Base-by-base conservation (phyloP, 2,329 filamentous ascomycete genomes). In the Xylariaceae sp. region DNA sequence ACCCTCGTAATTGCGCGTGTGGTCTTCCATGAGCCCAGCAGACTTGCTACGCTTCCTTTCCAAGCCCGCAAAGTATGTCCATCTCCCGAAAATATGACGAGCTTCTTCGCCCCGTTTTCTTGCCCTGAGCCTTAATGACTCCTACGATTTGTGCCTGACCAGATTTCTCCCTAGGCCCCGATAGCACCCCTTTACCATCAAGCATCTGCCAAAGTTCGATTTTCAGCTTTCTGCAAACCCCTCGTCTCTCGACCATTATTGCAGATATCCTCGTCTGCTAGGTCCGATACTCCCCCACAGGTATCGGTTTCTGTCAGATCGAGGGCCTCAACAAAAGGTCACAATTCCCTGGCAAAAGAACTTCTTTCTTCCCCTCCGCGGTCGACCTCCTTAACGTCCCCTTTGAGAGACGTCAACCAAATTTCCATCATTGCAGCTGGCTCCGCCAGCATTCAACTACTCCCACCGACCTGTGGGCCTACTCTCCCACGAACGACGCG, bases 401-500 rank as follows among this genome's bases (percentile, higher is more conserved):
- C 72, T 71, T 67, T 60, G 71, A 74, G 76, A 76, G 83, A 78
- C 81, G 79, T 81, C 81, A 60, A 55, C 56, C 54, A 58, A 59
- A 61, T 51, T 51, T 52, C 49, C 43, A 53, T 43, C 59, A 77
- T 76, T 87, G 80, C 77, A 81, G 85, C 86, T 89, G 87, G 87
- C 86, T 85, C 79, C 79, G 87, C 89, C 87, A 91, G 85, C 87
- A 79, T 78, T 74, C 68, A 68, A 61, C 56, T 59, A 68, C 67
- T 66, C 69, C 73, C 72, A 74, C 77, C 73, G 68, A 78, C 76
- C 78, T 81, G 85, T 93, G 89, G 88, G 89, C 87, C 89, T 93
- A 89, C 88, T 93, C 86, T 90, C 87, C 90, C 87, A 79, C 89
- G 87, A 77, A 87, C 86, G 77, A 84, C 81, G 81, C 85, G 89